Conservation (phyloP, 495 filamentous ascomycete species). For the Penicillium bovifimosum region DNA sequence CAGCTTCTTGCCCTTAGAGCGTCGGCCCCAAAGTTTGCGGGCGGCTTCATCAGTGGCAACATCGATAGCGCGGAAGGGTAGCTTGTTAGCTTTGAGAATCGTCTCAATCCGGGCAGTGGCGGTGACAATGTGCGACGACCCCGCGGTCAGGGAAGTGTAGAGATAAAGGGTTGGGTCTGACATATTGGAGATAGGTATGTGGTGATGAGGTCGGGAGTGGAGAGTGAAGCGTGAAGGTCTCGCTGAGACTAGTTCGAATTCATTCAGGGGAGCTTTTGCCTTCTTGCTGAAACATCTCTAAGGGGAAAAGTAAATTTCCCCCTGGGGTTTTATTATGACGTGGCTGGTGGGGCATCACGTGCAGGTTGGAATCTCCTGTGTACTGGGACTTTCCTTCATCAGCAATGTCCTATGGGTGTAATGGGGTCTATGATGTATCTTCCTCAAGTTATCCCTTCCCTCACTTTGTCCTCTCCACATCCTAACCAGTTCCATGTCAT, state of each 20-base stretch:
- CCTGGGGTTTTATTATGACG: slow-evolving; percentile 10
- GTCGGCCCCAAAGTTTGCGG: slow-evolving; percentile 81
- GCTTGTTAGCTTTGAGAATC: slow-evolving; percentile 89
- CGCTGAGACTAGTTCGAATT: not conserved
- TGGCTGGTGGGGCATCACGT: slow-evolving; percentile 5
- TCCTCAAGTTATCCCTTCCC: slow-evolving; percentile 9
- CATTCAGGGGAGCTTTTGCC: not conserved
- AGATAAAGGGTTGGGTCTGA: slow-evolving; percentile 79
- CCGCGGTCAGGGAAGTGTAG: slow-evolving; percentile 91
- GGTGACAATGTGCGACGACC: slow-evolving; percentile 95
- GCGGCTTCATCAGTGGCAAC: slow-evolving; percentile 89
- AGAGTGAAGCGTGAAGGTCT: not conserved
- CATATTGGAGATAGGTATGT: slow-evolving; percentile 20
- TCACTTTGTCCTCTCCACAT: slow-evolving; percentile 7
- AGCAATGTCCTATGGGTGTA: not conserved
- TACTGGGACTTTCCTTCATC: not conserved
- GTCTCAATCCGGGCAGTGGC: slow-evolving; percentile 93
- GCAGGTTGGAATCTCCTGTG: not conserved
- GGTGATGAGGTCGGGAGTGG: not conserved
- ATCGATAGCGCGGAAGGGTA: slow-evolving; percentile 89
- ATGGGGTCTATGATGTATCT: not conserved
- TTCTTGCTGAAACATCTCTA: not conserved
- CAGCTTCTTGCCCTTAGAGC: slow-evolving; percentile 74
- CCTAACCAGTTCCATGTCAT: slow-evolving; percentile 2
- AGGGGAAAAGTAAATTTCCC: slow-evolving; percentile 7